Evolutionary conservation across 1,139 yeast genomes (phyloP), one percentile per base, ranked within the genome.

Genomic region (Suhomyces bolitotheri): DNA sequence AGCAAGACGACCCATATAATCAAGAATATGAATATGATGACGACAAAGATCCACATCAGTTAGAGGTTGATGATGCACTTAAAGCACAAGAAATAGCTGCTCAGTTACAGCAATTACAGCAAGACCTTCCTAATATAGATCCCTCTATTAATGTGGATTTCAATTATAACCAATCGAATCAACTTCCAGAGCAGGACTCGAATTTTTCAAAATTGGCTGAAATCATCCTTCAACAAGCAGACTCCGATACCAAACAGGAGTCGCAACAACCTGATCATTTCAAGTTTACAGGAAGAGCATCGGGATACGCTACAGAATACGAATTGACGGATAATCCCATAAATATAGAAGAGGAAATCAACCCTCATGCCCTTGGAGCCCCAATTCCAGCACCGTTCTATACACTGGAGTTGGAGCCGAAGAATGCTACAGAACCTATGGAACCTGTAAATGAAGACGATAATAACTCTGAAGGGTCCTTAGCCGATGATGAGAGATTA

Each of bases 391-490:
- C 43, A 16, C 31, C 58, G 13, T 54, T 54, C 36, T 49, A 47
- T 31, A 46, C 47, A 8, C 29, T 22, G 4, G 46, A 39, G 13
- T 32, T 43, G 12, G 36, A 36, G 31, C 29, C 25, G 5, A 16
- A 16, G 9, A n/a, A 16, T 1, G 30, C 29, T 3, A 10, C 13
- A 5, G 27, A 36, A 7, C n/a, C 27, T 4, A 38, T 44, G 23
- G 41, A 43, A 30, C 20, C 43, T 14, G 38, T 42, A 10, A 51
- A 45, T 27, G 44, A 35, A 8, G 56, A 54, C n/a, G 58, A 49
- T 23, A 22, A 46, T n/a, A 50, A 7, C 5, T 22, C 63, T 1
- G 64, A 58, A 23, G 64, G 57, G 2, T 56, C 63, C 1, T 39
- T 57, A 29, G 64, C 64, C 2, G 65, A 60, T 36, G 56, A 48